Evolutionary conservation across 2,329 filamentous ascomycete species (phyloP), one percentile per base, ranked within the genome.

Genomic region (Leptodontidium sp.): DNA sequence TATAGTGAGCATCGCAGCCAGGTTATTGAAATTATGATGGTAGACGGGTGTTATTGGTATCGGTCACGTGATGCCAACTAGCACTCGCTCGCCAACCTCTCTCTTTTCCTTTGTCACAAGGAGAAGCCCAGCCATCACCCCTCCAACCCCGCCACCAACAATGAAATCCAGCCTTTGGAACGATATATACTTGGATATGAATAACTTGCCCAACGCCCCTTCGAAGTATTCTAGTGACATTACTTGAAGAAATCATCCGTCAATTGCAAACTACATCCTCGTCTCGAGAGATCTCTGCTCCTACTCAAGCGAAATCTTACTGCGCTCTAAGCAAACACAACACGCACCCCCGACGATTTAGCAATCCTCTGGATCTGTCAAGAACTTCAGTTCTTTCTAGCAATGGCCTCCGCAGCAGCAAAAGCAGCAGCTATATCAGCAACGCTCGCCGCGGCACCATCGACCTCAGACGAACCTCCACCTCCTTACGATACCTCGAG

Each of bases 391-490:
- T 1, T 14, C 9, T 15, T 11, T 6, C 50, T n/a, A 32, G 65
- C 17, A 45, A 71, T 71, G 68, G 35, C 62, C n/a, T 45, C 50
- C 2, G 15, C 52, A 29, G 50, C 15, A 24, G 24, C 52, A 40
- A 43, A 65, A 38, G 62, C 50, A 58, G 62, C 38, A 35, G 62
- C 21, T 1, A 55, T 65, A 45, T 47, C 62, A n/a, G 35, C 35
- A 4, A 45, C 47, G 11, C 52, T 59, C n/a, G 43, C n/a, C 5
- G 12, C 55, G 7, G 35, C 53, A 38, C 49, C 64, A 45, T 47
- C 61, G 3, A 57, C 63, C 1, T 64, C 62, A 38, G 69, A 71
- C 38, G 69, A 72, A 40, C 67, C 69, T 38, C 71, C 71, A 26
- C 71, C 71, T 57, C 71, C 71, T 2, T 69, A 69, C 52, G 38